phyloP scores from a whole-genome alignment of 192 early-diverging fungal genomes.

The Paraglomus brasilianum region DNA sequence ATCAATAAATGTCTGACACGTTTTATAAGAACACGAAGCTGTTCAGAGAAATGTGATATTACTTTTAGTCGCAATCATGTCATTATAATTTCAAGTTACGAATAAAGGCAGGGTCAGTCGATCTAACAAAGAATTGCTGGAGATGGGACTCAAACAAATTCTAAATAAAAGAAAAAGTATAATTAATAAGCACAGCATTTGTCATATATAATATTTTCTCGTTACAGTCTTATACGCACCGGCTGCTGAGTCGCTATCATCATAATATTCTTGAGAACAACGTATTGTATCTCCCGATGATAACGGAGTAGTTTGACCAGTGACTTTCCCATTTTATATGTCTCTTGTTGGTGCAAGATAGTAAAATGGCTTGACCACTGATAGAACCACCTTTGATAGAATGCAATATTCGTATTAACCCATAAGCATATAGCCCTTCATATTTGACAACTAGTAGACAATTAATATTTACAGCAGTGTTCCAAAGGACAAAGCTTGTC shows the following conservation, averaged over 20 bases:
- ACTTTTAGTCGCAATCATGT: constrained; percentile 61
- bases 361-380: constrained; percentile 62
- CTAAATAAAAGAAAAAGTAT: constrained; percentile 26
- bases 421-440: not conserved
- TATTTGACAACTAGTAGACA: not conserved
- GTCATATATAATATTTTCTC: not conserved
- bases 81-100: constrained; percentile 82
- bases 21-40: not conserved
- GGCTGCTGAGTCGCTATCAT: constrained; percentile 71
- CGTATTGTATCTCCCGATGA: constrained; percentile 76
- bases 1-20: not conserved
- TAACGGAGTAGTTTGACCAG: constrained; percentile 73
- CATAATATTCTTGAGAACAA: constrained; percentile 73
- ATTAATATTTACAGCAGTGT: constrained; percentile 60
- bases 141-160: constrained; percentile 68
- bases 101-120: constrained; percentile 75
- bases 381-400: constrained; percentile 59
- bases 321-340: constrained; percentile 61
- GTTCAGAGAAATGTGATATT: constrained; percentile 60
- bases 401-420: not conserved
- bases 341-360: constrained; percentile 62
- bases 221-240: constrained; percentile 31
- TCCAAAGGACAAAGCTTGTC: constrained; percentile 48
- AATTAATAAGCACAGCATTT: not conserved
- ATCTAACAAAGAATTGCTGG: constrained; percentile 79